Conservation (phyloP, 768 basidiomycete species). For the Tremella mesenterica region DNA sequence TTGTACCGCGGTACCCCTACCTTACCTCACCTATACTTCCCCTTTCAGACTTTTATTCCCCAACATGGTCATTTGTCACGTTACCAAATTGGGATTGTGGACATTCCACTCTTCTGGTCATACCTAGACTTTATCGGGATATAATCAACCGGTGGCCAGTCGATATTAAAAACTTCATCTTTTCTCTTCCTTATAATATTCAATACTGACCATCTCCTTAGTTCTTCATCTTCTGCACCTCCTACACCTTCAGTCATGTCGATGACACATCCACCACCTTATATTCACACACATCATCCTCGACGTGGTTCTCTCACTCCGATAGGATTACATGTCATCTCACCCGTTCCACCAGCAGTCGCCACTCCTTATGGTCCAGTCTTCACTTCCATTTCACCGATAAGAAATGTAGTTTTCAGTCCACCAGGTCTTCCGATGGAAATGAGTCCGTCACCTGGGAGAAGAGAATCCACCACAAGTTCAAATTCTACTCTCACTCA, state of each 20-base stretch:
- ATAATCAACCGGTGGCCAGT: not conserved
- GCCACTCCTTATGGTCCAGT: slow-evolving; percentile 1
- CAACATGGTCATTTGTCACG: too few species aligned
- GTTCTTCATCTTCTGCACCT: slow-evolving; percentile 35
- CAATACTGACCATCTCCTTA: not conserved
- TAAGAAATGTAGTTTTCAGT: slow-evolving; percentile 15
- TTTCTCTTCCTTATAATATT: too few species aligned
- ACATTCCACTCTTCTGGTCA: too few species aligned
- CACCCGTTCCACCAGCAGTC: slow-evolving; percentile 29
- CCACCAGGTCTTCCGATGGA: slow-evolving; percentile 3
- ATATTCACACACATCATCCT: slow-evolving; percentile 45
- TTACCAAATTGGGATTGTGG: too few species aligned
- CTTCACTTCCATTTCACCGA: slow-evolving; percentile 2
- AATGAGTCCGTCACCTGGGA: slow-evolving; percentile 2
- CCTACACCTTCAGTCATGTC: slow-evolving; percentile 28
- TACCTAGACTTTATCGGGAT: too few species aligned
- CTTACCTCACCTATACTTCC: too few species aligned
- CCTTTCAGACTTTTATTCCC: too few species aligned
- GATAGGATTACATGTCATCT: slow-evolving; percentile 40
- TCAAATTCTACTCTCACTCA: slow-evolving; percentile 30
- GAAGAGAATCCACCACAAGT: slow-evolving; percentile 22
- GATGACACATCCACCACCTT: slow-evolving; percentile 37
- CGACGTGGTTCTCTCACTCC: slow-evolving; percentile 39
- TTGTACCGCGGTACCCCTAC: not conserved
- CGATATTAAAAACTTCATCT: not conserved